phyloP scores from a whole-genome alignment of 106 monocot species.

The Acanthochlamys bracteata region DNA sequence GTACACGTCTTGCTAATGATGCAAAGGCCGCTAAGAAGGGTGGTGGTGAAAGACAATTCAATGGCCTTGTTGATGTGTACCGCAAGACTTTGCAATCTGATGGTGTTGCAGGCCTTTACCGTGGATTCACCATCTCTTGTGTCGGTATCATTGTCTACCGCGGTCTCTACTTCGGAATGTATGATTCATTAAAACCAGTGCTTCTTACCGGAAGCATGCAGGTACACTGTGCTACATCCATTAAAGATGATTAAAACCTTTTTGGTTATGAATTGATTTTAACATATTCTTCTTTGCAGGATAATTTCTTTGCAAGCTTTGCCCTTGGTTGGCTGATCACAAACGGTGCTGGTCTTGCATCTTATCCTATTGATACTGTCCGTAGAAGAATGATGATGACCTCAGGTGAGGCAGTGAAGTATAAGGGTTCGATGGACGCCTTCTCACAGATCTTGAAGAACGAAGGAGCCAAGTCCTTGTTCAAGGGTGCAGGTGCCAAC shows the following conservation, averaged over 20 bases:
- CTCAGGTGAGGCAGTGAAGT: slow-evolving; percentile 22
- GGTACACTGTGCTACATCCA: slow-evolving; percentile 2
- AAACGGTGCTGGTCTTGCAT: slow-evolving; percentile 19
- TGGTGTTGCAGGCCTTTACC: slow-evolving; percentile 23
- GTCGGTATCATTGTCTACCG: slow-evolving; percentile 22
- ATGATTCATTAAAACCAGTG: slow-evolving; percentile 27
- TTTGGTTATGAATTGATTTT: no score
- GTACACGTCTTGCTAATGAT: slow-evolving; percentile 22
- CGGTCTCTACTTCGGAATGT: slow-evolving; percentile 26
- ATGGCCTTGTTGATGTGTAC: slow-evolving; percentile 27
- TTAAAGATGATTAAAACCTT: neutral
- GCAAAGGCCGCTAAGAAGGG: slow-evolving; percentile 25
- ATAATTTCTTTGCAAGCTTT: slow-evolving; percentile 29
- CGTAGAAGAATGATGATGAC: slow-evolving; percentile 27
- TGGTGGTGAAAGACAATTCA: slow-evolving; percentile 26
- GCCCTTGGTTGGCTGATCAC: slow-evolving; percentile 21
- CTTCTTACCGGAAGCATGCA: slow-evolving; percentile 20
- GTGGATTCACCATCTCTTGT: slow-evolving; percentile 25
- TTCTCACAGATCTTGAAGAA: slow-evolving; percentile 31
- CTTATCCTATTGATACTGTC: slow-evolving; percentile 18
- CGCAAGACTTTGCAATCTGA: slow-evolving; percentile 18
- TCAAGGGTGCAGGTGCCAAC: slow-evolving; percentile 28
- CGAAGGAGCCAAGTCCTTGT: slow-evolving; percentile 26
- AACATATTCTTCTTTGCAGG: slow-evolving; percentile 5
- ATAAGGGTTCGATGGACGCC: slow-evolving; percentile 19